A percentile compares a stretch with the other conserved stretches of the same genome.
Conservation (phyloP, 2,329 filamentous ascomycete genomes). For the Epichloe scottii region DNA sequence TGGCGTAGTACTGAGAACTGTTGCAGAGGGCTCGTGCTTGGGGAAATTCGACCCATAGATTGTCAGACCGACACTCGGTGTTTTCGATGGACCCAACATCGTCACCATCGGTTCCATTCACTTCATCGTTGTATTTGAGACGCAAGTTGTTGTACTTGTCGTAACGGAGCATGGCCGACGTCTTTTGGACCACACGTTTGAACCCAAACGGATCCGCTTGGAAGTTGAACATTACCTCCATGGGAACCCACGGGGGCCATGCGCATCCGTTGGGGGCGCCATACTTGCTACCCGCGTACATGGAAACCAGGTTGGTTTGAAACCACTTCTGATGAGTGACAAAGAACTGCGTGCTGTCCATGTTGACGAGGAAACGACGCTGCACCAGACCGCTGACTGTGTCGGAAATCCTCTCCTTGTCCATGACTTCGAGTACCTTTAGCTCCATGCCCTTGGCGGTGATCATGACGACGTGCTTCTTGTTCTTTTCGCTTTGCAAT, state of each 20-base stretch:
- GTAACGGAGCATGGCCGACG: conserved; percentile 84
- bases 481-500: conserved; percentile 95
- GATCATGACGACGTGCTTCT: conserved; percentile 90
- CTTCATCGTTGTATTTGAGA: conserved; percentile 92
- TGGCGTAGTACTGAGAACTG: conserved; percentile 90
- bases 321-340: conserved; percentile 92
- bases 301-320: conserved; percentile 67
- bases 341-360: conserved; percentile 98
- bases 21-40: conserved; percentile 91
- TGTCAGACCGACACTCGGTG: conserved; percentile 75
- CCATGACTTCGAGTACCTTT: conserved; percentile 95
- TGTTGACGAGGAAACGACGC: conserved; percentile 81
- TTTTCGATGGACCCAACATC: conserved; percentile 38
- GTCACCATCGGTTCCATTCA: conserved; percentile 48
- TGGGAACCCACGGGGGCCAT: conserved; percentile 96
- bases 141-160: conserved; percentile 98
- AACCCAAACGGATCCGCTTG: conserved; percentile 92
- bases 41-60: conserved; percentile 93
- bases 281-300: conserved; percentile 91
- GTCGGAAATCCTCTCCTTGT: conserved; percentile 84
- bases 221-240: conserved; percentile 98
- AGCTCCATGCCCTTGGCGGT: conserved; percentile 97
- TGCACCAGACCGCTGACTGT: conserved; percentile 92
- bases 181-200: conserved; percentile 91
- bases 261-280: conserved; percentile 72